A percentile compares a stretch with the other conserved stretches of the same genome.
Conservation (phyloP, 371 early-diverging fungal genomes). For the Mucor ambiguus region DNA sequence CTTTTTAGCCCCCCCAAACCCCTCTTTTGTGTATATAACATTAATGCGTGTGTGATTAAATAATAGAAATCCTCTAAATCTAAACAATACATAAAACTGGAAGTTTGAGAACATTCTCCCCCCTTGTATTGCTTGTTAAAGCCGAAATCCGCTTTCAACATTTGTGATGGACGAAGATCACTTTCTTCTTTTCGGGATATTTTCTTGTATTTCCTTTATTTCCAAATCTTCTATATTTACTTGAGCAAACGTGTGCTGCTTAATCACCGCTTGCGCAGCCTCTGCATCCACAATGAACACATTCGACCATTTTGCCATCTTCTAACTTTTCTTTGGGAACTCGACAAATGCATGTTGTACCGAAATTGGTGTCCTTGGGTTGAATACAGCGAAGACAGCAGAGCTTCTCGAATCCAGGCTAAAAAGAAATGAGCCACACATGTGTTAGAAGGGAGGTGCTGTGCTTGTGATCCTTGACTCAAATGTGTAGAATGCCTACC, state of each 20-base stretch:
- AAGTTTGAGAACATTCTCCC: constrained; percentile 25
- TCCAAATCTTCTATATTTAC: constrained; percentile 14
- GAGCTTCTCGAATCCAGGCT: constrained; percentile 97
- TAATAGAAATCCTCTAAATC: constrained; percentile 7
- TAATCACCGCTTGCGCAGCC: constrained; percentile 70
- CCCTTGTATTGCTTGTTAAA: constrained; percentile 13
- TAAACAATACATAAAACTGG: constrained; percentile 15
- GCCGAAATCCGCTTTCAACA: constrained; percentile 5
- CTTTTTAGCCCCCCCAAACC: not conserved
- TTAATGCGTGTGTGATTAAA: constrained; percentile 9
- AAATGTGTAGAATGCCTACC: constrained; percentile 43
- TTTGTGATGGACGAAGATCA: constrained; percentile 8
- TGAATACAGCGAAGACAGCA: constrained; percentile 98
- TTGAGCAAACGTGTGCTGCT: not conserved
- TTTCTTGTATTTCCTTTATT: constrained; percentile 9
- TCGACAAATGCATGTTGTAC: constrained; percentile 97
- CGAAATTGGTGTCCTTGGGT: constrained; percentile 96
- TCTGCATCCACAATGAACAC: constrained; percentile 94
- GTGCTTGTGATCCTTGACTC: not conserved
- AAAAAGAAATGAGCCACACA: constrained; percentile 4
- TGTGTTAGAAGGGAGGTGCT: not conserved
- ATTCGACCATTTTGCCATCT: constrained; percentile 89
- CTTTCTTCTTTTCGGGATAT: constrained; percentile 12
- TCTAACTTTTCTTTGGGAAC: constrained; percentile 93
- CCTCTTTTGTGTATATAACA: not conserved